These are phyloP conservation scores for Adansonia rubrostipa DNA, from an alignment of 441 rosid species.

Conservation along the genomic window DNA sequence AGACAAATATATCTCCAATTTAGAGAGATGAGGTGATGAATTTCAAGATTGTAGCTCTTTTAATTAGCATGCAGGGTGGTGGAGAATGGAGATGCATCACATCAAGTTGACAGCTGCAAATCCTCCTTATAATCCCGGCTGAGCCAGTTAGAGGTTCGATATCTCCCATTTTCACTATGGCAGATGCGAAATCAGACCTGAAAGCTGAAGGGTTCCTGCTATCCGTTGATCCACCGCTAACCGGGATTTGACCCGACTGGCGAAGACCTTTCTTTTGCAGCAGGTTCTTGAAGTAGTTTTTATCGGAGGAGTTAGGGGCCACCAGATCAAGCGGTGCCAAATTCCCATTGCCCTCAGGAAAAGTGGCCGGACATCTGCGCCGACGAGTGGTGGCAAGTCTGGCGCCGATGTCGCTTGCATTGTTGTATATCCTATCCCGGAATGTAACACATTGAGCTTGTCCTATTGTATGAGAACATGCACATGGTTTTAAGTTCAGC, in stretches of 20 bases:
- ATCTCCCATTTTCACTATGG: slow-evolving; percentile 71
- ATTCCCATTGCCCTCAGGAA: slow-evolving; percentile 33
- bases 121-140: slow-evolving; percentile 47
- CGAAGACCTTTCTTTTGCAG: slow-evolving; percentile 58
- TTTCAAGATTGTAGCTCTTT: neutral
- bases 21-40: neutral
- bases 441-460: slow-evolving; percentile 59
- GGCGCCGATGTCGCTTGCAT: slow-evolving; percentile 39
- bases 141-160: slow-evolving; percentile 46
- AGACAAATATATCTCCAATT: neutral
- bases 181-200: slow-evolving; percentile 51
- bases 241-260: slow-evolving; percentile 50
- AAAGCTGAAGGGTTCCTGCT: slow-evolving; percentile 45
- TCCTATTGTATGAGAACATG: slow-evolving; percentile 62
- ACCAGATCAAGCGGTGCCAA: slow-evolving; percentile 56
- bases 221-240: slow-evolving; percentile 55
- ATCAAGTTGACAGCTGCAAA: slow-evolving; percentile 47
- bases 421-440: slow-evolving; percentile 37
- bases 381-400: slow-evolving; percentile 48
- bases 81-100: neutral
- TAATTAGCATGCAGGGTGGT: no score
- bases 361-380: slow-evolving; percentile 35
- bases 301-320: slow-evolving; percentile 30
- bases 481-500: neutral
- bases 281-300: slow-evolving; percentile 54